Conservation (phyloP, 75 land plant species). For the Pinus taeda region DNA sequence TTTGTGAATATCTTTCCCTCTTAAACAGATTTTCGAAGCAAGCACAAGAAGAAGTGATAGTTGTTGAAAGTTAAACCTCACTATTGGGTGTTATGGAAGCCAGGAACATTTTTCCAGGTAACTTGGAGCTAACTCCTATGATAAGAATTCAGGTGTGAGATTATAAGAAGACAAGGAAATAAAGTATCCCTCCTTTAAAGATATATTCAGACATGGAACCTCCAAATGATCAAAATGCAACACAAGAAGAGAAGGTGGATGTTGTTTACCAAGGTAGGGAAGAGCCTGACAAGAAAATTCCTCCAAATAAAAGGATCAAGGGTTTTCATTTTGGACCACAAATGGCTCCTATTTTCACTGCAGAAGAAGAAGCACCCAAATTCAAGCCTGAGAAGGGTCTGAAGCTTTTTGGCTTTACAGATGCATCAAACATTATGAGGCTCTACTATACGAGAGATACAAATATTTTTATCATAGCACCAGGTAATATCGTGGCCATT, state of each 20-base stretch:
- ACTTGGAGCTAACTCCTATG: constrained; percentile 74
- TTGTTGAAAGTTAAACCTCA: constrained; percentile 62
- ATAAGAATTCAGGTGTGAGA: constrained; percentile 95
- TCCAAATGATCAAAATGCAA: constrained; percentile 56
- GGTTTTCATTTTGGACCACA: constrained; percentile 91
- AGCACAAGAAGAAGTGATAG: constrained; percentile 40
- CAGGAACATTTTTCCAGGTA: constrained; percentile 73
- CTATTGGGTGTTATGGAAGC: constrained; percentile 75
- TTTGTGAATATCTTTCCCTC: constrained; percentile 54
- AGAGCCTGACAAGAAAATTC: constrained; percentile 61
- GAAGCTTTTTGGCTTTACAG: constrained; percentile 83
- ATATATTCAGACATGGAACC: constrained; percentile 86
- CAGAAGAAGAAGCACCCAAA: constrained; percentile 71
- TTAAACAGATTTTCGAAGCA: constrained; percentile 55
- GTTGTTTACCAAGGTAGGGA: constrained; percentile 77
- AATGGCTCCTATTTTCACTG: constrained; percentile 74
- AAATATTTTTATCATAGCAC: constrained; percentile 79
- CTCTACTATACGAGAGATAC: constrained; percentile 13
- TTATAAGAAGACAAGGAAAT: constrained; percentile 84
- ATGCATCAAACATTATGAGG: constrained; percentile 73
- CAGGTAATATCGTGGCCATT: constrained; percentile 43
- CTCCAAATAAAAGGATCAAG: constrained; percentile 88
- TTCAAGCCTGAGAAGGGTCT: constrained; percentile 85
- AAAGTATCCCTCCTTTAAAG: constrained; percentile 82
- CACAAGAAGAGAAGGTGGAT: constrained; percentile 85